Evolutionary conservation across 495 filamentous ascomycete species (phyloP).

Genomic region (Collariella sp.): DNA sequence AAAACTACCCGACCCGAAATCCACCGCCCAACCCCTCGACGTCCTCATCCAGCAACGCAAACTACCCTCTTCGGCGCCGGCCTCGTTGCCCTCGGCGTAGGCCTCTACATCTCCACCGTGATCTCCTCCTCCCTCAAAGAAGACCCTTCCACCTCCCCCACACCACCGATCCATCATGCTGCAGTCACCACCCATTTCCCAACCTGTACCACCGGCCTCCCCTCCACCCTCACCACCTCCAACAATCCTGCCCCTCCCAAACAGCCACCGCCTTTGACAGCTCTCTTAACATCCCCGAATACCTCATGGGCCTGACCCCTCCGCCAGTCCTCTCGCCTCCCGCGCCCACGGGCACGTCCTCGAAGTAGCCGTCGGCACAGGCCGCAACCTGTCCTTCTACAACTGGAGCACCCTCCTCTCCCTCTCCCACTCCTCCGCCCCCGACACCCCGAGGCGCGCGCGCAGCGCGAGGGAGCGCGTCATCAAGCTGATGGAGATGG

Average conservation of each 20-base stretch:
- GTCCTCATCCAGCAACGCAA: slow-evolving; percentile 14
- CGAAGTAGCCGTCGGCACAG: slow-evolving; percentile 87
- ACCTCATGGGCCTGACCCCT: slow-evolving; percentile 55
- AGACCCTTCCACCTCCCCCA: background rate
- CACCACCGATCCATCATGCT: background rate
- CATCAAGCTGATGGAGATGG: slow-evolving; percentile 1
- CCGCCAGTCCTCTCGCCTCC: slow-evolving; percentile 50
- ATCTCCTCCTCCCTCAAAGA: slow-evolving; percentile 20
- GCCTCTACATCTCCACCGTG: slow-evolving; percentile 28
- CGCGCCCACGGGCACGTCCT: slow-evolving; percentile 71
- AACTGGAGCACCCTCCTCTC: slow-evolving; percentile 34
- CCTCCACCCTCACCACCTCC: slow-evolving; percentile 9
- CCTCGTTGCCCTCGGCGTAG: slow-evolving; percentile 17
- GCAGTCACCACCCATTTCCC: background rate
- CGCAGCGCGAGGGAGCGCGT: slow-evolving; percentile 7
- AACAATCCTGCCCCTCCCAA: background rate
- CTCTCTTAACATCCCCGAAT: slow-evolving; percentile 51
- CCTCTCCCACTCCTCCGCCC: background rate
- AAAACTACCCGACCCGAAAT: background rate
- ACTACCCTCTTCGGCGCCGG: slow-evolving; percentile 23
- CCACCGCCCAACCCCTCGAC: slow-evolving; percentile 12
- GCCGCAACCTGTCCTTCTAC: slow-evolving; percentile 76
- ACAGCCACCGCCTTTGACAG: slow-evolving; percentile 25
- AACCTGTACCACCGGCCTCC: slow-evolving; percentile 10
- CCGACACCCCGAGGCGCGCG: slow-evolving; percentile 5